Base-by-base conservation (phyloP, 345 rosid species). In the Aquilaria sinensis region DNA sequence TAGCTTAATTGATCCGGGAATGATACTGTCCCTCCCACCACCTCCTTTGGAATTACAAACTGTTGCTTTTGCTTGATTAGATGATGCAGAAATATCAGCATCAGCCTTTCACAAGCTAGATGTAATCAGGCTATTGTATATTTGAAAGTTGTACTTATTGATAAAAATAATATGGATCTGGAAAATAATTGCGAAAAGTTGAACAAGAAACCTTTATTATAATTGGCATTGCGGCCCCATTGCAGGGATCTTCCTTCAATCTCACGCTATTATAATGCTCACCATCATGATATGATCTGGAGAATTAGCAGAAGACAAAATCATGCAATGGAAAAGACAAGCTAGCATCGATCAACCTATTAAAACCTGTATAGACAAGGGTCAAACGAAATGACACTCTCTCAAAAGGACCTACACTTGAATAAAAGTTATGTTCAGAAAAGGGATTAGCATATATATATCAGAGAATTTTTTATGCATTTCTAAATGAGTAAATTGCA, bases 241-340 rank as follows among this genome's bases (percentile, higher is more conserved):
- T 72, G 66, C 96, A 76, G 12, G 86, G 56, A 77, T 93, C 97
- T 64, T 87, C 96, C 62, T 75, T 89, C 9, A 63, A 72, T 52
- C 98, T 78, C 65, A 92, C 78, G 78, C 97, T 86, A 57, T 93
- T 93, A 63, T 90, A 90, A 64, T 93, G 98, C 71, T 93, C 98
- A 51, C 77, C 98, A 64, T 90, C 96, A 37, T 90, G 98, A 77
- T 93, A 93, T 72, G 98, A 93, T 73, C 98, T 93, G 69, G 50
- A 48, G 67, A 13, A 56, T 12, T 49, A 46, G 50, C 11, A 52
- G 43, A 37, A 5, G 8, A 2, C 43, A 23, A 23, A 16, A 57
- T 57, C 57, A 33, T 58, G 32, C 9, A 14, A 7, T 2, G 12
- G 48, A 55, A 56, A 49, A 53, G 8, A 11, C 57, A 53, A 53